Percentiles rank a stretch among this genome's conserved stretches.
Evolutionary conservation across 2,329 filamentous ascomycete species (phyloP).

Genomic region (Mycosphaerella arachidis): DNA sequence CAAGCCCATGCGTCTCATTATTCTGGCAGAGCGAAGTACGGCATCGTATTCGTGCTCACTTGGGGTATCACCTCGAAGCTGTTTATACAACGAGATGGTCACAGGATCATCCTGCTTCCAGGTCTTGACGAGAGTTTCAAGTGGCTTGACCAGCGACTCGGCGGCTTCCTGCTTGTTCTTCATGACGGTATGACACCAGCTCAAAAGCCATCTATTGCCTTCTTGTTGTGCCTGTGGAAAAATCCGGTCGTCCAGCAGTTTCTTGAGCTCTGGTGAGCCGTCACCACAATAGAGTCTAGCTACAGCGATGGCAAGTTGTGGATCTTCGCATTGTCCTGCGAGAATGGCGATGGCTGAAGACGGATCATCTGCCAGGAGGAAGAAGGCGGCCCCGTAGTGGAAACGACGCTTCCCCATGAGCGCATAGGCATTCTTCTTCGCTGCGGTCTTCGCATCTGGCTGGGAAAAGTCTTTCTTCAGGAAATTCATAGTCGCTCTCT

Average conservation of each 20-base stretch:
- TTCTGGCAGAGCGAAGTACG: constrained; percentile 76
- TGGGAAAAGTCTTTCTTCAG: constrained; percentile 89
- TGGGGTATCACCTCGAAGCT: constrained; percentile 70
- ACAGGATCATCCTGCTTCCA: constrained; percentile 84
- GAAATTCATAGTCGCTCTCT: constrained; percentile 70
- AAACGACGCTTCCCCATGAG: constrained; percentile 86
- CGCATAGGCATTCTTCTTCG: constrained; percentile 94
- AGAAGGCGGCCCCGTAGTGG: constrained; percentile 93
- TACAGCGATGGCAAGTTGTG: constrained; percentile 85
- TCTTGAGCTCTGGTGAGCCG: constrained; percentile 65
- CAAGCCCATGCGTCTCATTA: constrained; percentile 53
- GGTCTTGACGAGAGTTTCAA: constrained; percentile 60
- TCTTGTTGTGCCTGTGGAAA: constrained; percentile 71
- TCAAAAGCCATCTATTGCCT: constrained; percentile 88
- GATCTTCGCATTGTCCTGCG: constrained; percentile 77
- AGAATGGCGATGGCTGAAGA: constrained; percentile 83
- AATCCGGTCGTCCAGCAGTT: constrained; percentile 74
- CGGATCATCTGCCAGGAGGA: constrained; percentile 80
- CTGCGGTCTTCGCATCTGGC: constrained; percentile 79
- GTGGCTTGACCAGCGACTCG: constrained; percentile 64
- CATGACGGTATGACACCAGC: constrained; percentile 94
- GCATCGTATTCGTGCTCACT: constrained; percentile 39
- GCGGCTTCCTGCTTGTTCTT: constrained; percentile 78
- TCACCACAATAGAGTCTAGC: constrained; percentile 86
- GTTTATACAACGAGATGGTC: constrained; percentile 78